Evolutionary conservation across 106 monocot species (phyloP).

Genomic region (Platanthera guangdongensis): DNA sequence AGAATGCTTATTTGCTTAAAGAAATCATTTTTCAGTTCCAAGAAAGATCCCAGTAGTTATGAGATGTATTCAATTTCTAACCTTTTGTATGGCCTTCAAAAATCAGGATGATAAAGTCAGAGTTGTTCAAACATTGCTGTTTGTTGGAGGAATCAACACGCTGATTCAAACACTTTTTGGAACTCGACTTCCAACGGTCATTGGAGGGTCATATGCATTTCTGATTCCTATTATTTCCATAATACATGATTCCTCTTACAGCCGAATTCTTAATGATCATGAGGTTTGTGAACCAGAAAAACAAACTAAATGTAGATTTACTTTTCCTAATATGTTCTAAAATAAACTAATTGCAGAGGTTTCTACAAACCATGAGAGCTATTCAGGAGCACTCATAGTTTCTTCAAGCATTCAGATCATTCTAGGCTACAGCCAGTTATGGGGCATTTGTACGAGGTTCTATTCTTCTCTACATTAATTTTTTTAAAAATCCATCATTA

Average conservation of each 20-base stretch:
- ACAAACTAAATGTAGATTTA: neutral
- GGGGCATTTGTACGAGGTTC: conserved; percentile 95
- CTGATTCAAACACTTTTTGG: conserved; percentile 91
- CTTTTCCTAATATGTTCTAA: neutral
- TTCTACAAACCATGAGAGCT: conserved; percentile 87
- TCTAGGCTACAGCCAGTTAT: conserved; percentile 92
- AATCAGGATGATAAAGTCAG: conserved; percentile 82
- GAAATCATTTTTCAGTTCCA: too few species aligned
- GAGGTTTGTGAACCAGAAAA: conserved; percentile 17
- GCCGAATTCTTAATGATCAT: conserved; percentile 48
- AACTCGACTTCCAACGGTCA: conserved; percentile 77
- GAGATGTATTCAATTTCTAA: too few species aligned
- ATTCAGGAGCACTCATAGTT: conserved; percentile 84
- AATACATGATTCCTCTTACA: conserved; percentile 50
- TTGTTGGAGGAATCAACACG: conserved; percentile 85
- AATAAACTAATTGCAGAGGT: conserved; percentile 48
- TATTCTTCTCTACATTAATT: neutral
- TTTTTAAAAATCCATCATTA: neutral
- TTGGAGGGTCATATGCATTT: conserved; percentile 80
- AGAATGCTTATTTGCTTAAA: conserved; percentile 11
- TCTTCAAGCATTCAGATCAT: conserved; percentile 94
- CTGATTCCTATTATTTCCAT: conserved; percentile 84
- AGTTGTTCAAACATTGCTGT: conserved; percentile 83
- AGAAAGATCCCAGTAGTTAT: neutral
- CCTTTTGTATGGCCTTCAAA: neutral